Conservation (phyloP, 495 filamentous ascomycete genomes). For the Acidiella bohemica region DNA sequence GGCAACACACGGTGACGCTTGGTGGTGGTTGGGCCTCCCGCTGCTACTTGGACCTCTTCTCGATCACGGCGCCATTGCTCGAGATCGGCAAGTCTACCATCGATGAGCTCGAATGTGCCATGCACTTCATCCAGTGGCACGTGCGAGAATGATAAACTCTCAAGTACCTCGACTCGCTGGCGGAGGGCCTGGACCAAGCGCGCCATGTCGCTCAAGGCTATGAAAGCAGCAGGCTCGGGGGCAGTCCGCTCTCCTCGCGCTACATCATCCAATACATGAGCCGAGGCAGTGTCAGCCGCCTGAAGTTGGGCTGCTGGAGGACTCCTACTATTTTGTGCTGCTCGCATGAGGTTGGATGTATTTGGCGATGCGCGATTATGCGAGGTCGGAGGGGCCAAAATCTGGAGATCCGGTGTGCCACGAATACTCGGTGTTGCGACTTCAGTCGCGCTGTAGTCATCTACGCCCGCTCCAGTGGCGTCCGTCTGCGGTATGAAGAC, state of each 20-base stretch:
- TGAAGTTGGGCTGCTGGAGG: neutral
- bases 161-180: conserved; percentile 44
- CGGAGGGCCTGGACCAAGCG: conserved; percentile 29
- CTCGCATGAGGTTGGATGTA: neutral
- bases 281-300: neutral
- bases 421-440: conserved; percentile 29
- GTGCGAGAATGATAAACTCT: conserved; percentile 46
- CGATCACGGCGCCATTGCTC: conserved; percentile 48
- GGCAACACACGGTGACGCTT: conserved; percentile 9
- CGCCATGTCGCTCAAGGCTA: conserved; percentile 2
- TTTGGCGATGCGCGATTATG: neutral
- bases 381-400: neutral
- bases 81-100: conserved; percentile 45
- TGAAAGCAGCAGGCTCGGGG: too few relatives aligned
- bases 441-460: conserved; percentile 31
- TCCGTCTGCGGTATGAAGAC: conserved; percentile 3
- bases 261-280: neutral
- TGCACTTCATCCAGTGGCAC: conserved; percentile 44
- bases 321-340: too few relatives aligned
- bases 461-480: neutral
- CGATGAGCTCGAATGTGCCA: conserved; percentile 43
- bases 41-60: conserved; percentile 29
- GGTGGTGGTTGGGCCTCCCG: neutral
- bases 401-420: conserved; percentile 29
- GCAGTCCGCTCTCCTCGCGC: neutral